Percentiles rank a stretch among this genome's conserved stretches.
These are phyloP conservation scores for Clitopilus hobsonii DNA, from an alignment of 768 basidiomycete genomes.

Conservation along the genomic window DNA sequence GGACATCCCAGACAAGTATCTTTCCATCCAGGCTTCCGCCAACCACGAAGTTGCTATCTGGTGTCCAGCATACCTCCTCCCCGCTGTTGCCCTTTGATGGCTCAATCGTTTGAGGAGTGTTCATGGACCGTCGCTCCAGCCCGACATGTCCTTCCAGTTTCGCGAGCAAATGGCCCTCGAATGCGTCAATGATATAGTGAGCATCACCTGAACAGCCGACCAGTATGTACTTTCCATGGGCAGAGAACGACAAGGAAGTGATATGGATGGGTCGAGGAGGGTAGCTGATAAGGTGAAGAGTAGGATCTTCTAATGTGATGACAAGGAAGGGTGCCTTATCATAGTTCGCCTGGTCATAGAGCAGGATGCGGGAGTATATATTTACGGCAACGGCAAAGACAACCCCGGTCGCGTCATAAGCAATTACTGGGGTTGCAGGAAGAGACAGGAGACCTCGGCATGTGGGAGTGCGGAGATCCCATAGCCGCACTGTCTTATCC, in stretches of 20 bases:
- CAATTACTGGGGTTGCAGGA: constrained; percentile 70
- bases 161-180: constrained; percentile 76
- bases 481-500: constrained; percentile 92
- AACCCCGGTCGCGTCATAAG: constrained; percentile 78
- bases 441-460: constrained; percentile 79
- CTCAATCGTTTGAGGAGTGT: constrained; percentile 50
- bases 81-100: constrained; percentile 80
- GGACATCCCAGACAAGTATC: constrained; percentile 84
- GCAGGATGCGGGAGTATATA: constrained; percentile 72
- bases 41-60: constrained; percentile 87
- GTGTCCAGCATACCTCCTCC: constrained; percentile 92
- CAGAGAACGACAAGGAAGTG: constrained; percentile 88
- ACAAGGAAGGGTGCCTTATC: constrained; percentile 91
- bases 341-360: constrained; percentile 83
- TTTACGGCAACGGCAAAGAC: constrained; percentile 88
- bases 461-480: constrained; percentile 82
- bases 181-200: constrained; percentile 93
- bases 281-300: constrained; percentile 66
- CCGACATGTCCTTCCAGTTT: constrained; percentile 85
- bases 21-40: constrained; percentile 84
- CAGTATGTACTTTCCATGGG: constrained; percentile 85
- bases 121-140: constrained; percentile 64
- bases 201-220: constrained; percentile 90
- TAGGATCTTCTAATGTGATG: constrained; percentile 79
- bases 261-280: constrained; percentile 88